These are phyloP conservation scores for Furcasterigmium sp. DNA, from an alignment of 2,329 filamentous ascomycete species.

Conservation along the genomic window DNA sequence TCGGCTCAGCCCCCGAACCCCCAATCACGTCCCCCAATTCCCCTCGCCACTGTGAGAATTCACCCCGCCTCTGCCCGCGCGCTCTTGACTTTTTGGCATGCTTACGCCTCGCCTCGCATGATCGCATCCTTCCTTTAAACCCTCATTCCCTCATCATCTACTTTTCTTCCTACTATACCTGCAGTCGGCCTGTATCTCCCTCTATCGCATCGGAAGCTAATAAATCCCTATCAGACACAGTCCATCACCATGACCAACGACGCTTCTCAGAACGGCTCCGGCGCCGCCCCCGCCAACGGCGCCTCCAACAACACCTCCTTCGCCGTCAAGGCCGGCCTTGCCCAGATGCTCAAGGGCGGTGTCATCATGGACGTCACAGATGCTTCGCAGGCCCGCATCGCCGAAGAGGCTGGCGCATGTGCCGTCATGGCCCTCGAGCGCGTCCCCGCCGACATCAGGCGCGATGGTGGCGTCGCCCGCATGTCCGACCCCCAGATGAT, in stretches of 20 bases:
- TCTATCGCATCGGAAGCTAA: background rate
- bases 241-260: conserved; percentile 4
- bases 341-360: conserved; percentile 97
- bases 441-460: conserved; percentile 92
- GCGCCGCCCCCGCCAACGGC: conserved; percentile 16
- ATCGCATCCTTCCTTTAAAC: background rate
- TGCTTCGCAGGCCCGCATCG: conserved; percentile 89
- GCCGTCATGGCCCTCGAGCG: conserved; percentile 99
- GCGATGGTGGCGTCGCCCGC: conserved; percentile 85
- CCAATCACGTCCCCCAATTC: background rate
- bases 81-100: too few species aligned
- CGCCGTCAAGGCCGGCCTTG: conserved; percentile 88
- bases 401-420: conserved; percentile 90
- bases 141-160: too few species aligned
- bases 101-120: too few species aligned
- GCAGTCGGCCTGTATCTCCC: background rate
- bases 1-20: background rate
- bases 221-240: background rate
- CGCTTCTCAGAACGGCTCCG: conserved; percentile 8
- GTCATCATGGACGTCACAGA: conserved; percentile 99
- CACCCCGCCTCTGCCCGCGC: background rate
- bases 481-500: conserved; percentile 97
- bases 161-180: background rate
- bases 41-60: background rate
- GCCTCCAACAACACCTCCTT: conserved; percentile 52